phyloP scores from a whole-genome alignment of 2,329 filamentous ascomycete genomes.

The Ophiostoma ulmi region DNA sequence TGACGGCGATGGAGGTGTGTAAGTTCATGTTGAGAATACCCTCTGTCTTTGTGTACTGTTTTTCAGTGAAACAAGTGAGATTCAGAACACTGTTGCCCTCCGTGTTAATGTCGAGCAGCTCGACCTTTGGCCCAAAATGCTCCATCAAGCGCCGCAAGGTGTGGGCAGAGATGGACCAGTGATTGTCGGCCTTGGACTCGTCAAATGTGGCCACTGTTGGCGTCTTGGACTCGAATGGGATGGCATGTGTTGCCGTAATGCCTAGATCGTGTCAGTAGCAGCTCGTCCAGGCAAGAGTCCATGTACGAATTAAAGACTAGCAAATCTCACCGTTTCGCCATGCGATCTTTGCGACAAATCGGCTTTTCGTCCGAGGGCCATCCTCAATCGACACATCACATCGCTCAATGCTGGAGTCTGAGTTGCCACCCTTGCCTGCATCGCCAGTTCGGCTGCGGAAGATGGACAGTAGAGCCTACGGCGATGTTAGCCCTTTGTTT shows the following conservation, averaged over 20 bases:
- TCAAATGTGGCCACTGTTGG: slow-evolving; percentile 74
- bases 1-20: slow-evolving; percentile 72
- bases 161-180: slow-evolving; percentile 67
- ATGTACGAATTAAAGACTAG: not conserved
- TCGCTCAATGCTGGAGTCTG: slow-evolving; percentile 64
- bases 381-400: slow-evolving; percentile 73
- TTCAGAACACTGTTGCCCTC: slow-evolving; percentile 67
- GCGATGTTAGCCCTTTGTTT: not conserved
- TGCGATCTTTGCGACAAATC: slow-evolving; percentile 67
- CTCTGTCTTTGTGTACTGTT: slow-evolving; percentile 61
- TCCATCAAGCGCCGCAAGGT: slow-evolving; percentile 71
- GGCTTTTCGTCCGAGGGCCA: slow-evolving; percentile 63
- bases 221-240: slow-evolving; percentile 69
- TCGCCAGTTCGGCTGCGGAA: slow-evolving; percentile 64
- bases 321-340: slow-evolving; percentile 61
- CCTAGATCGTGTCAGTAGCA: slow-evolving; percentile 39
- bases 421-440: slow-evolving; percentile 51
- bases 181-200: slow-evolving; percentile 58
- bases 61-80: slow-evolving; percentile 78
- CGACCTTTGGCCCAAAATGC: slow-evolving; percentile 73
- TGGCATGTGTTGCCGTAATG: slow-evolving; percentile 69
- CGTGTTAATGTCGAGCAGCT: slow-evolving; percentile 73
- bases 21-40: slow-evolving; percentile 65
- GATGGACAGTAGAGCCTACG: slow-evolving; percentile 62
- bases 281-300: not conserved